Evolutionary conservation across 352 stramenopile genomes (phyloP).

Genomic region (Pythium insidiosum): DNA sequence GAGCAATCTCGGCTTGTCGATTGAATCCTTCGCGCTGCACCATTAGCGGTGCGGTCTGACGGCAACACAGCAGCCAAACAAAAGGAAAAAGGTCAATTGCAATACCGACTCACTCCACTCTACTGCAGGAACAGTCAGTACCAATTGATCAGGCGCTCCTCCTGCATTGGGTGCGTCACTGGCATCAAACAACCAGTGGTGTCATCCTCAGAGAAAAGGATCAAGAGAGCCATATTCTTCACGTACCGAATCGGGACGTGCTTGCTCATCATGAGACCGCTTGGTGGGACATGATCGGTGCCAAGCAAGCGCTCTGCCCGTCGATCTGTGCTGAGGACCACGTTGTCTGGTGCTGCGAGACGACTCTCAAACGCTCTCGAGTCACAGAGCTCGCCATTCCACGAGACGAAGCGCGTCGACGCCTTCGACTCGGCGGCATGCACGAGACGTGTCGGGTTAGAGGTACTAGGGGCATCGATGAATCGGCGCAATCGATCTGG

Average conservation of each 20-base stretch:
- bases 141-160: neutral
- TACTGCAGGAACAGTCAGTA: too few relatives aligned
- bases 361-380: slow-evolving; percentile 29
- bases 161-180: neutral
- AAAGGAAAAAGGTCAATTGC: neutral
- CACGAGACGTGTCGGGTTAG: slow-evolving; percentile 19
- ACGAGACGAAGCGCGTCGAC: slow-evolving; percentile 32
- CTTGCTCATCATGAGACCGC: slow-evolving; percentile 12
- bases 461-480: slow-evolving; percentile 39
- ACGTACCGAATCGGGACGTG: slow-evolving; percentile 9
- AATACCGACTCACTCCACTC: neutral
- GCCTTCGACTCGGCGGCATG: slow-evolving; percentile 22
- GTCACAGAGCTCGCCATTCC: slow-evolving; percentile 57
- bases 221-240: too few relatives aligned
- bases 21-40: slow-evolving; percentile 35
- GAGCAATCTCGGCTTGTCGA: slow-evolving; percentile 37
- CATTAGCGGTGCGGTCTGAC: slow-evolving; percentile 38
- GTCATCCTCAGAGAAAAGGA: too few relatives aligned
- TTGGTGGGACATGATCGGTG: slow-evolving; percentile 4
- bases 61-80: too few relatives aligned
- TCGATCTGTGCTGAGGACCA: slow-evolving; percentile 5
- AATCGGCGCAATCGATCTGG: slow-evolving; percentile 48
- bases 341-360: slow-evolving; percentile 11
- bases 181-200: too few relatives aligned
- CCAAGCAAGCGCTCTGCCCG: slow-evolving; percentile 10